Base-by-base conservation (phyloP, 306 rosid species). In the Alnus glutinosa region DNA sequence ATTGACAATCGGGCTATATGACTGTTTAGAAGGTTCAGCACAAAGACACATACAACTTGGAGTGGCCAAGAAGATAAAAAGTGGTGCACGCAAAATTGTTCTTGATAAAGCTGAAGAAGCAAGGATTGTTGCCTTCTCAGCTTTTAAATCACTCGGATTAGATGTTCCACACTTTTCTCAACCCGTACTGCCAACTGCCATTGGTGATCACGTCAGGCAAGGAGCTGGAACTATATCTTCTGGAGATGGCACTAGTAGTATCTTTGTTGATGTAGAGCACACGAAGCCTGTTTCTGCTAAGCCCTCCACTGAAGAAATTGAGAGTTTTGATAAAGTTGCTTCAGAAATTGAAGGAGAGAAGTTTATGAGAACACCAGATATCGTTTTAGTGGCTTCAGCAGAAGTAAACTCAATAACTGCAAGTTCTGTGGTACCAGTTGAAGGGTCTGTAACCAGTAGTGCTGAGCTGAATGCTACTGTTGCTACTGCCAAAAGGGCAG, bases 61-160 rank as follows among this genome's bases (percentile, higher is more conserved):
- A 81, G 87, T 89, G 59, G 98, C 98, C 58, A 92, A 87, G 91
- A 95, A 95, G 91, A 95, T 95, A 75, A 95, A 95, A 90, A 89
- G 91, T 54, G 97, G 97, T 82, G 98, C 98, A 75, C 92, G 97
- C 77, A 95, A 89, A 90, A 86, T 95, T 64, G 97, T 92, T 83
- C 88, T 95, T 49, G 98, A 91, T 81, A 91, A 92, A 86, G 98
- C 98, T 73, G 98, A 95, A 85, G 98, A 95, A 87, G 98, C 98
- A 44, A 92, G 97, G 90, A 63, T 77, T 82, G 96, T 92, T 81
- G 98, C 98, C 82, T 92, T 92, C 78, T 81, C 92, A 23, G 96
- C 96, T 63, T 91, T 91, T 68, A 95, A 90, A 88, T 90, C 98
- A 78, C 97, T 95, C 18, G 98, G 98, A 80, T 85, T 84, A 6